A percentile compares a stretch with the other conserved stretches of the same genome.
Evolutionary conservation across 306 rosid genomes (phyloP).

Genomic region (barrel medic (Medicago truncatula)): DNA sequence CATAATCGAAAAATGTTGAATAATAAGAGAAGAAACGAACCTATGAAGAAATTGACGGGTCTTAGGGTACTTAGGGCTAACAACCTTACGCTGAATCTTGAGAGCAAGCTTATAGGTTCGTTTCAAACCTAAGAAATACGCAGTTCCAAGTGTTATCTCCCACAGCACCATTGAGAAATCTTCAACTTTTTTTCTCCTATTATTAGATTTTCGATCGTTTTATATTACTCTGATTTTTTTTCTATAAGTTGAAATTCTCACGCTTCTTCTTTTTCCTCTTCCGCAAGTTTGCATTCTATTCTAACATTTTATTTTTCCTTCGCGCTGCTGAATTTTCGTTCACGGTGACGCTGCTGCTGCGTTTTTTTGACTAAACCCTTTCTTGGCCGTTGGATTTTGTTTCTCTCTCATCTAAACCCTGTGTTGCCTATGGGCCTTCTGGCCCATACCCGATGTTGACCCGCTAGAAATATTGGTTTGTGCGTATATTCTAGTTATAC

Average conservation of each 20-base stretch:
- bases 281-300: constrained; percentile 47
- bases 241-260: background rate
- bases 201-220: background rate
- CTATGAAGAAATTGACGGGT: constrained; percentile 74
- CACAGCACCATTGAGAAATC: constrained; percentile 79
- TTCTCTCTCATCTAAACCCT: background rate
- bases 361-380: background rate
- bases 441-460: background rate
- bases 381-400: constrained; percentile 36
- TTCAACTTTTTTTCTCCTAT: background rate
- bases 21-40: constrained; percentile 40
- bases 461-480: background rate
- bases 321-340: constrained; percentile 48
- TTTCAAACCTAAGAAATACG: constrained; percentile 86
- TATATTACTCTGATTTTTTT: constrained; percentile 1
- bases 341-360: constrained; percentile 14
- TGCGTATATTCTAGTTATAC: constrained; percentile 5
- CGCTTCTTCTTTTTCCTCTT: constrained; percentile 46
- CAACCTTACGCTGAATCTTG: constrained; percentile 75
- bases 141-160: constrained; percentile 94
- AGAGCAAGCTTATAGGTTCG: constrained; percentile 80
- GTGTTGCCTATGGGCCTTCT: background rate
- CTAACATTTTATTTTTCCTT: constrained; percentile 4
- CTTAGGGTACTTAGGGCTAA: constrained; percentile 65
- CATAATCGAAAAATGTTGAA: background rate